Conservation (phyloP, 1,139 yeast genomes). For the Geotrichum reessii region DNA sequence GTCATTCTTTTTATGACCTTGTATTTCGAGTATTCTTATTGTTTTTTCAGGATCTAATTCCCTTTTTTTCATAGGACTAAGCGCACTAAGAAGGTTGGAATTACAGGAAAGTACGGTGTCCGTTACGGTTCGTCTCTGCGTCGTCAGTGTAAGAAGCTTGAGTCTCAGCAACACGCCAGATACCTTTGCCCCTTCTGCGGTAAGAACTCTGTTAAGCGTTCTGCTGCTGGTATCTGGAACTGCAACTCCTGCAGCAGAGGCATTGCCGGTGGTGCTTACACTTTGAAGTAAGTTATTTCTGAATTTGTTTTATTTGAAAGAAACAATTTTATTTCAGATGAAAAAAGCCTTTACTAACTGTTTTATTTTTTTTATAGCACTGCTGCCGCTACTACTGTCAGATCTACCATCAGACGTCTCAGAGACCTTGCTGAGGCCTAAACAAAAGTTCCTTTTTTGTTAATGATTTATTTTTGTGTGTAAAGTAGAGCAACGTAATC, state of each 20-base stretch:
- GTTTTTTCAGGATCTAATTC: background rate
- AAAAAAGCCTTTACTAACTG: constrained; percentile 1
- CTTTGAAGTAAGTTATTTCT: constrained; percentile 53
- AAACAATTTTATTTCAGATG: background rate
- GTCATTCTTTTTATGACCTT: background rate
- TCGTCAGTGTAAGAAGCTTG: constrained; percentile 99
- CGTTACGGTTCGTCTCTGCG: constrained; percentile 99
- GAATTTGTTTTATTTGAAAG: background rate
- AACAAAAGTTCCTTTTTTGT: background rate
- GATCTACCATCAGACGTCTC: constrained; percentile 99
- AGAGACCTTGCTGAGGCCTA: constrained; percentile 52
- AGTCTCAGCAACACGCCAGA: constrained; percentile 97
- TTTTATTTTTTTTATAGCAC: constrained; percentile 9
- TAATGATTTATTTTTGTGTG: constrained; percentile 3
- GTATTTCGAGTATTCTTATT: background rate
- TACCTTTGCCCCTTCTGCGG: constrained; percentile 99
- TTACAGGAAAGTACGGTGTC: constrained; percentile 99
- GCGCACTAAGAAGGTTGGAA: constrained; percentile 99
- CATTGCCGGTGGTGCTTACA: constrained; percentile 99
- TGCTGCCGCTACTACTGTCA: constrained; percentile 95
- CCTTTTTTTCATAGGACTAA: constrained; percentile 63
- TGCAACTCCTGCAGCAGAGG: constrained; percentile 94
- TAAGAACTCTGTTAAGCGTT: constrained; percentile 96
- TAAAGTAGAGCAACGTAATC: constrained; percentile 14
- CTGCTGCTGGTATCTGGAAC: constrained; percentile 98